A percentile compares a stretch with the other conserved stretches of the same genome.
These are phyloP conservation scores for Hymenoscyphus albidus DNA, from an alignment of 2,329 filamentous ascomycete genomes.

Conservation along the genomic window DNA sequence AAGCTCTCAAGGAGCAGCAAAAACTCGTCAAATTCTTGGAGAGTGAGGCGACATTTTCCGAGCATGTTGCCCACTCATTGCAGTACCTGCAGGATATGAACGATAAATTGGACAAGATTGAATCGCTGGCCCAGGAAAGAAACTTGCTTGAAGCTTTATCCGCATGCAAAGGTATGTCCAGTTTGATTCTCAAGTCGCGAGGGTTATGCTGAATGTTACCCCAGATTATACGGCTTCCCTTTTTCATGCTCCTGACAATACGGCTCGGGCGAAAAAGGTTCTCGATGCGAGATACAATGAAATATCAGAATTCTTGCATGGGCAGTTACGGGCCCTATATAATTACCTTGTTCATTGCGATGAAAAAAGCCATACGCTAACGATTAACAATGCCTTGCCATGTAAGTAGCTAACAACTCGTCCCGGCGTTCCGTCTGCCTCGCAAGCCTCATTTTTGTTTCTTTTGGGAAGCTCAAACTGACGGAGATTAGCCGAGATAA, in stretches of 20 bases:
- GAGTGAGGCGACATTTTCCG: slow-evolving; percentile 56
- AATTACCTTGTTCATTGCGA: slow-evolving; percentile 62
- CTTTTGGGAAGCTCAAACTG: slow-evolving; percentile 4
- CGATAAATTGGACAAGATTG: slow-evolving; percentile 58
- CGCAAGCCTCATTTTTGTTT: too few relatives aligned
- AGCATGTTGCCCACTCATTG: slow-evolving; percentile 51
- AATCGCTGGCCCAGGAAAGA: slow-evolving; percentile 51
- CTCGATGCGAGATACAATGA: slow-evolving; percentile 62
- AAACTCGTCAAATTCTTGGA: slow-evolving; percentile 55
- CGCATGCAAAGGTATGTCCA: slow-evolving; percentile 29
- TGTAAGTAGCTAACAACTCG: slow-evolving; percentile 10
- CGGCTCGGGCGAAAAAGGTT: slow-evolving; percentile 60
- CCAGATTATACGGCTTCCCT: neutral
- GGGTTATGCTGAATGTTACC: neutral
- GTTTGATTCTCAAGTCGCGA: neutral
- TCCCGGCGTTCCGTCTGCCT: neutral
- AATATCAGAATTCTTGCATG: slow-evolving; percentile 62
- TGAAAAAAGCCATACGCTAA: slow-evolving; percentile 49
- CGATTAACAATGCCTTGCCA: slow-evolving; percentile 40
- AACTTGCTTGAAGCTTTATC: slow-evolving; percentile 54
- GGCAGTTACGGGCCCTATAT: slow-evolving; percentile 69
- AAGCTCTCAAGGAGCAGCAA: slow-evolving; percentile 41
- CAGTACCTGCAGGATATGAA: slow-evolving; percentile 53
- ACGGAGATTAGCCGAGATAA: slow-evolving; percentile 35
- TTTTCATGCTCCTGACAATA: slow-evolving; percentile 46